These are phyloP conservation scores for Prunus davidiana DNA, from an alignment of 306 rosid species.

Conservation along the genomic window DNA sequence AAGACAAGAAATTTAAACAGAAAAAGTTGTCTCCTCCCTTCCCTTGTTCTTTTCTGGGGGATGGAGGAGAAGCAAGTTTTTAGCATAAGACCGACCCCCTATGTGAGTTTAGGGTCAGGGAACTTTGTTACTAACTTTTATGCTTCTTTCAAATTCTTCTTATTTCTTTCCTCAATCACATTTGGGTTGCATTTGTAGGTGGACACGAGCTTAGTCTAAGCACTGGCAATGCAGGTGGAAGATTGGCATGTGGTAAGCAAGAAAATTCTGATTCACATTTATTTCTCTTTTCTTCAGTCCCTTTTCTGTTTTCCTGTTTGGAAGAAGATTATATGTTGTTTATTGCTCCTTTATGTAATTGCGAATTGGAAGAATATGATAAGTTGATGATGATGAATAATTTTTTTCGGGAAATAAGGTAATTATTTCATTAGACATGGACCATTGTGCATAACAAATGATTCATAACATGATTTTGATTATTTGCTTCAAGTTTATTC, in stretches of 20 bases:
- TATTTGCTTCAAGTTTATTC: background rate
- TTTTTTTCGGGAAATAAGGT: background rate
- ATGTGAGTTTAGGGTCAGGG: background rate
- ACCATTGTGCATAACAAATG: background rate
- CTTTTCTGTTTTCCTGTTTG: slow-evolving; percentile 1
- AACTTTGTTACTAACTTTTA: too few species aligned
- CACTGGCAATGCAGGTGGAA: slow-evolving; percentile 94
- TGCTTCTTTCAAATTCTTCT: background rate
- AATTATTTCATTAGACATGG: background rate
- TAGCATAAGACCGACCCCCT: background rate
- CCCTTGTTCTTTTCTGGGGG: background rate
- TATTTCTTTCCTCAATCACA: slow-evolving; percentile 21
- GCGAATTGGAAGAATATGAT: slow-evolving; percentile 1
- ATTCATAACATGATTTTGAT: background rate
- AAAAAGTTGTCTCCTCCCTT: background rate
- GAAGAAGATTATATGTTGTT: slow-evolving; percentile 6
- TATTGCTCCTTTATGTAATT: slow-evolving; percentile 9
- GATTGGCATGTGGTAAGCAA: slow-evolving; percentile 88
- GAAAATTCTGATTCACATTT: slow-evolving; percentile 1
- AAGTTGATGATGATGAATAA: background rate
- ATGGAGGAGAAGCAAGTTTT: background rate
- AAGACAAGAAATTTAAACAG: background rate
- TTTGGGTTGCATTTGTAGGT: slow-evolving; percentile 47
- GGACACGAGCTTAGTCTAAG: slow-evolving; percentile 84
- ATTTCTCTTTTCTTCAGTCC: slow-evolving; percentile 1